These are phyloP conservation scores for Prunus fruticosa DNA, from an alignment of 306 rosid species.

Conservation along the genomic window DNA sequence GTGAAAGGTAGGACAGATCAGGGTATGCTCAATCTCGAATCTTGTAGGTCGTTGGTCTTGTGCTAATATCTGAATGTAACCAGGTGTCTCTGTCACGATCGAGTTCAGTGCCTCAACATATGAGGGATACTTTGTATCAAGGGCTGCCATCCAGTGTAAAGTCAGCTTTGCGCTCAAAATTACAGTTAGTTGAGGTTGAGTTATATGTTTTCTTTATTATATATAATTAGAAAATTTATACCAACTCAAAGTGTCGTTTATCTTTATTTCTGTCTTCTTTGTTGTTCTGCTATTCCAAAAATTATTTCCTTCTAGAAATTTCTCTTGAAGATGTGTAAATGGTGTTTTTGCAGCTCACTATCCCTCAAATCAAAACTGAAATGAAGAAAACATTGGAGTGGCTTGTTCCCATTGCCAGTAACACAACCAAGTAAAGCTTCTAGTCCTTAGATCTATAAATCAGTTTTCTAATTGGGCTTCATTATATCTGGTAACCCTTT, in stretches of 20 bases:
- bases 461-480: conserved; percentile 1
- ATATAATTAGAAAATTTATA: background rate
- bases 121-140: conserved; percentile 71
- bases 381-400: conserved; percentile 85
- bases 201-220: background rate
- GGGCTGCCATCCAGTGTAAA: conserved; percentile 68
- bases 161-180: conserved; percentile 57
- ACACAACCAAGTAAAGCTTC: conserved; percentile 68
- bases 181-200: conserved; percentile 61
- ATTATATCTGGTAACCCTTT: conserved; percentile 14
- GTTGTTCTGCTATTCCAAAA: conserved; percentile 1
- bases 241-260: background rate
- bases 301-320: background rate
- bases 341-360: conserved; percentile 57
- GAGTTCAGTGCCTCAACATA: conserved; percentile 50
- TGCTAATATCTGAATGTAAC: conserved; percentile 26
- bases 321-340: background rate
- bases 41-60: conserved; percentile 1
- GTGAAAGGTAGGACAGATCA: background rate
- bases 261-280: background rate
- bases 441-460: conserved; percentile 2
- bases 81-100: conserved; percentile 83
- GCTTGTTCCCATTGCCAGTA: conserved; percentile 80
- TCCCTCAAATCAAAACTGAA: conserved; percentile 76
- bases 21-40: background rate